These are phyloP conservation scores for Proliferodiscus dingleyae DNA, from an alignment of 2,329 filamentous ascomycete species.

Conservation along the genomic window DNA sequence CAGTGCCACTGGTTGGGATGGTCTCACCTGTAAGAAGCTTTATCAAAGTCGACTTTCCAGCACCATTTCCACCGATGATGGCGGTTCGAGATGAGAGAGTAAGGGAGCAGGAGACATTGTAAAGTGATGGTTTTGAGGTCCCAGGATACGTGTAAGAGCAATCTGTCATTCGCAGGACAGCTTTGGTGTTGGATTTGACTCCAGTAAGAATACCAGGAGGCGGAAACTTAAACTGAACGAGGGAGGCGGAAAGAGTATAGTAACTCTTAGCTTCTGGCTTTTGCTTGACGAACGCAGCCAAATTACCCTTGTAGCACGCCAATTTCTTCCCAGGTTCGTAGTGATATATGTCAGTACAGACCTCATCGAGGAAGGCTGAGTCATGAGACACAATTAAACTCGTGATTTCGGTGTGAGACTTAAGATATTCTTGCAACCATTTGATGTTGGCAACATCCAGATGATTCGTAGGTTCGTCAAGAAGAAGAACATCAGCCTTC, in stretches of 20 bases:
- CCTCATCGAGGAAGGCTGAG: slow-evolving; percentile 92
- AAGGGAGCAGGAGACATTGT: slow-evolving; percentile 82
- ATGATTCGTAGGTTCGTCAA: slow-evolving; percentile 99
- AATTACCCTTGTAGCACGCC: slow-evolving; percentile 76
- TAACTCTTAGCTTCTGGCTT: slow-evolving; percentile 96
- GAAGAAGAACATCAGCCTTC: slow-evolving; percentile 89
- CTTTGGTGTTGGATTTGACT: slow-evolving; percentile 90
- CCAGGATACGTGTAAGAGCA: slow-evolving; percentile 93
- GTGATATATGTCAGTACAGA: slow-evolving; percentile 98
- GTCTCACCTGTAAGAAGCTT: slow-evolving; percentile 93
- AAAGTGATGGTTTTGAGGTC: slow-evolving; percentile 78
- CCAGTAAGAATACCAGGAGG: slow-evolving; percentile 89
- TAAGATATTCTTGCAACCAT: slow-evolving; percentile 93
- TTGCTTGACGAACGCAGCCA: slow-evolving; percentile 77
- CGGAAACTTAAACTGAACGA: slow-evolving; percentile 97
- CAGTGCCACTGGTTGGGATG: slow-evolving; percentile 75
- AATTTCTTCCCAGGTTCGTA: slow-evolving; percentile 96
- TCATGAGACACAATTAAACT: slow-evolving; percentile 98
- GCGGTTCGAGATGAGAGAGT: slow-evolving; percentile 87
- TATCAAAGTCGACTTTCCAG: slow-evolving; percentile 96
- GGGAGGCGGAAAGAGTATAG: slow-evolving; percentile 86
- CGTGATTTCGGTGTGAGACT: slow-evolving; percentile 92
- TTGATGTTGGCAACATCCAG: slow-evolving; percentile 93
- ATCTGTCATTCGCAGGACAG: slow-evolving; percentile 92
- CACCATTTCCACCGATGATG: slow-evolving; percentile 96